Evolutionary conservation across 495 filamentous ascomycete species (phyloP).

Genomic region (Durotheca rogersii): DNA sequence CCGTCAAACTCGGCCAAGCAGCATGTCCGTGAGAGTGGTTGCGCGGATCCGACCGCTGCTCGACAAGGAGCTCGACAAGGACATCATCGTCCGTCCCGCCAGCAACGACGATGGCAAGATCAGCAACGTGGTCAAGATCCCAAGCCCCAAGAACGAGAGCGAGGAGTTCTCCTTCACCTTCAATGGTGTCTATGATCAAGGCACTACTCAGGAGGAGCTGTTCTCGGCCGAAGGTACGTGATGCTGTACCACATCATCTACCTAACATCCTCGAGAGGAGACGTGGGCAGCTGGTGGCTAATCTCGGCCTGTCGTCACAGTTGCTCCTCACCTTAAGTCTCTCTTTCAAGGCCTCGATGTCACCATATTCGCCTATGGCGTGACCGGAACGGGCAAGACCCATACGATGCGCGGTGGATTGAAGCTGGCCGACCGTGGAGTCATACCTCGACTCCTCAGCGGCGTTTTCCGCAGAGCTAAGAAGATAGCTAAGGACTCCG

Average conservation of each 20-base stretch:
- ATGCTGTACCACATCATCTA: constrained; percentile 1
- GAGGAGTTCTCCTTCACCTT: constrained; percentile 95
- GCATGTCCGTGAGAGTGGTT: constrained; percentile 78
- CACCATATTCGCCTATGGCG: constrained; percentile 93
- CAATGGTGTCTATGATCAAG: constrained; percentile 84
- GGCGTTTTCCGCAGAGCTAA: constrained; percentile 80
- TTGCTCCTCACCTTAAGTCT: constrained; percentile 70
- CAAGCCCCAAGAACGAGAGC: constrained; percentile 87
- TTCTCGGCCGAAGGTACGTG: constrained; percentile 82
- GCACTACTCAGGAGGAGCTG: constrained; percentile 76
- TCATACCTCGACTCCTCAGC: constrained; percentile 87
- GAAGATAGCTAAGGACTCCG: constrained; percentile 84
- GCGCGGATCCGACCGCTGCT: constrained; percentile 87
- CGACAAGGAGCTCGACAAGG: constrained; percentile 75
- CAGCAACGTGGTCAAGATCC: constrained; percentile 76
- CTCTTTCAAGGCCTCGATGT: constrained; percentile 93
- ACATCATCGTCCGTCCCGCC: constrained; percentile 75
- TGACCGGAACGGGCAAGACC: constrained; percentile 95
- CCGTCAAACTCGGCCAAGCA: constrained; percentile 12
- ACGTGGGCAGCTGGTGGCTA: background rate
- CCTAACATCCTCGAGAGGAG: constrained; percentile 4
- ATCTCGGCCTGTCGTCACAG: constrained; percentile 26
- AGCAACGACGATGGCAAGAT: constrained; percentile 56
- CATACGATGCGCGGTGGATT: constrained; percentile 98
- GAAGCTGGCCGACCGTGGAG: constrained; percentile 81